Conservation (phyloP, 805 yeast species). For the Yarrowia deformans region DNA sequence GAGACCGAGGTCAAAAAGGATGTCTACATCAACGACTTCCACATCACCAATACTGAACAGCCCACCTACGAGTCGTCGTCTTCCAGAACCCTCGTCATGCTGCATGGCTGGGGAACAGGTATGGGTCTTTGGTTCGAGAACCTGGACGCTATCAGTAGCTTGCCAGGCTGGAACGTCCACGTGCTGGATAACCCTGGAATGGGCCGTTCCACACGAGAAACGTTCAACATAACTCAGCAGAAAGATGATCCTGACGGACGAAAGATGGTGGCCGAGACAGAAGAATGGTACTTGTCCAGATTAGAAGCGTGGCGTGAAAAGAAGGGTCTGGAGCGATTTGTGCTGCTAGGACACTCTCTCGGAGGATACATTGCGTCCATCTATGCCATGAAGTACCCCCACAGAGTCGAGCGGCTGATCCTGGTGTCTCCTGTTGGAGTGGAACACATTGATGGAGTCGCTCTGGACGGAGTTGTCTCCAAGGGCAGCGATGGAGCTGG, state of each 20-base stretch:
- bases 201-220: slow-evolving; percentile 70
- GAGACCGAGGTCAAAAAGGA: slow-evolving; percentile 19
- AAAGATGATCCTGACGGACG: slow-evolving; percentile 33
- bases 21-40: slow-evolving; percentile 22
- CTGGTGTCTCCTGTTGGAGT: slow-evolving; percentile 81
- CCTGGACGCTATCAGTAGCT: slow-evolving; percentile 56
- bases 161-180: slow-evolving; percentile 66
- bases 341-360: slow-evolving; percentile 76
- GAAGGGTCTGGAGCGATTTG: slow-evolving; percentile 60
- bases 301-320: slow-evolving; percentile 69
- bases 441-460: slow-evolving; percentile 63
- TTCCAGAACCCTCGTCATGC: slow-evolving; percentile 56
- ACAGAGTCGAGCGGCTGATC: slow-evolving; percentile 60
- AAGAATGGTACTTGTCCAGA: slow-evolving; percentile 56
- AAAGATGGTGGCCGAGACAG: slow-evolving; percentile 45
- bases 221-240: slow-evolving; percentile 39
- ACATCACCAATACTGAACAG: slow-evolving; percentile 1
- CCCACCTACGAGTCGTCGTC: slow-evolving; percentile 1
- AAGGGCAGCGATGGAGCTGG: neutral
- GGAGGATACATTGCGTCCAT: slow-evolving; percentile 78
- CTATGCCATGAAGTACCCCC: slow-evolving; percentile 66
- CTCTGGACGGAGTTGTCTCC: slow-evolving; percentile 41
- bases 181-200: slow-evolving; percentile 76
- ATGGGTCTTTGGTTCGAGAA: slow-evolving; percentile 73
- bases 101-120: slow-evolving; percentile 86